phyloP scores from a whole-genome alignment of 2,329 filamentous ascomycete genomes.

The Verticillium klebahnii region DNA sequence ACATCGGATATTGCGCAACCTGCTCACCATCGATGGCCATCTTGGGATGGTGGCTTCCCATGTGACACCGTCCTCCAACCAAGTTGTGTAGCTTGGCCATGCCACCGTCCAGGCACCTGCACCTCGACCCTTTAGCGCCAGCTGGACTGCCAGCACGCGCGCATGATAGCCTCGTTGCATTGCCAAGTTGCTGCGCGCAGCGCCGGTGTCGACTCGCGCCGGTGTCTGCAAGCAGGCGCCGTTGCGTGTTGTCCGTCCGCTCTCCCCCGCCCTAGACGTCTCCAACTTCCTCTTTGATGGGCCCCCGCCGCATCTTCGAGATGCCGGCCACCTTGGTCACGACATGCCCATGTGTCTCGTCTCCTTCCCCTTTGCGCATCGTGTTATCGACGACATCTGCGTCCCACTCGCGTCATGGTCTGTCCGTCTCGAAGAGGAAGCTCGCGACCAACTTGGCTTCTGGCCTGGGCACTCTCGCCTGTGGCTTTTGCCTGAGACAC shows the following conservation, averaged over 20 bases:
- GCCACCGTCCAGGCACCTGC: background rate
- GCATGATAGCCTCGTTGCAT: conserved; percentile 8
- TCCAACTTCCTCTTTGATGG: conserved; percentile 3
- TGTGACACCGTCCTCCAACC: background rate
- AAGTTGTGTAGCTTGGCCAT: background rate
- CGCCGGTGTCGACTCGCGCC: background rate
- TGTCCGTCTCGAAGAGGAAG: background rate
- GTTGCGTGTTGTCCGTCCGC: background rate
- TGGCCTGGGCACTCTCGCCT: background rate
- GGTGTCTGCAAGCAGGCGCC: background rate
- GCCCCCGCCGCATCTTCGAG: conserved; percentile 6
- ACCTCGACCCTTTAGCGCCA: background rate
- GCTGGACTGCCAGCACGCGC: background rate
- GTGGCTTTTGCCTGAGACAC: background rate
- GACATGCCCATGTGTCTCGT: conserved; percentile 8
- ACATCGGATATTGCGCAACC: background rate
- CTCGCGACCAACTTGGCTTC: background rate
- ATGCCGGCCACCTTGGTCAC: conserved; percentile 1
- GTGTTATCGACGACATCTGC: conserved; percentile 60
- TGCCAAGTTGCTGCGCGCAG: conserved; percentile 7
- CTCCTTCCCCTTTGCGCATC: background rate
- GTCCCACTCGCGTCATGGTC: conserved; percentile 1
- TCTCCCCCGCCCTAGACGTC: background rate
- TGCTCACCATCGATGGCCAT: background rate
- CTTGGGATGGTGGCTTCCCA: background rate